Evolutionary conservation across 352 stramenopile genomes (phyloP).

Genomic region (Phytopythium helicoides): DNA sequence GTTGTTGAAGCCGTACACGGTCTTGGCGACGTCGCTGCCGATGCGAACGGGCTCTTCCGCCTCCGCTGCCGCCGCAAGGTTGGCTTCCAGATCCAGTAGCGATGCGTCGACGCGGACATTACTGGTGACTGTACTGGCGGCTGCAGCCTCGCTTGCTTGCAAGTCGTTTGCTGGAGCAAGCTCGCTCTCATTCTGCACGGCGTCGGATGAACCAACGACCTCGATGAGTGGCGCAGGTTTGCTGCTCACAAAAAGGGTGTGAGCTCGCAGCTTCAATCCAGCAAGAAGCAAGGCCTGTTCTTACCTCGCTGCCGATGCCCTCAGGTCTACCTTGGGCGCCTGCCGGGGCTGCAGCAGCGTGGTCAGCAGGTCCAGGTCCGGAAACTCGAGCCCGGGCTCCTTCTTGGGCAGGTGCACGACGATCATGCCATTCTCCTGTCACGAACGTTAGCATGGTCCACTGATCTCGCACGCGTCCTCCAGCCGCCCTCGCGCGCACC

Average conservation of each 20-base stretch:
- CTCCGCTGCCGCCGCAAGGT: constrained; percentile 15
- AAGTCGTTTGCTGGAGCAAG: constrained; percentile 19
- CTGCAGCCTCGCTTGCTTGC: not conserved
- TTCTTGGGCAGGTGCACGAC: constrained; percentile 90
- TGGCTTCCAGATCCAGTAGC: constrained; percentile 54
- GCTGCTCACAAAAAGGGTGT: constrained; percentile 14
- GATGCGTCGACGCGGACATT: constrained; percentile 23
- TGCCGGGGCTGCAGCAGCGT: constrained; percentile 82
- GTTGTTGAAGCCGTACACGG: constrained; percentile 94
- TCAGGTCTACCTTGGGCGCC: constrained; percentile 32
- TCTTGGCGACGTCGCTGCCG: constrained; percentile 8
- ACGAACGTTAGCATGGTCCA: not conserved
- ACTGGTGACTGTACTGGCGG: constrained; percentile 1
- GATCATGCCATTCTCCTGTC: constrained; percentile 91
- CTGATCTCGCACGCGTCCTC: too few species aligned
- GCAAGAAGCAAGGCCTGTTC: too few species aligned
- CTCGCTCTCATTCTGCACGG: constrained; percentile 8
- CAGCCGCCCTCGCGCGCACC: too few species aligned
- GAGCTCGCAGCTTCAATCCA: not conserved
- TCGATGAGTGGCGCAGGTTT: constrained; percentile 71
- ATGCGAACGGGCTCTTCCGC: constrained; percentile 17
- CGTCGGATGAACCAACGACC: constrained; percentile 56
- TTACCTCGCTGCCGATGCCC: constrained; percentile 26
- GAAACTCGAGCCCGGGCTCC: constrained; percentile 83
- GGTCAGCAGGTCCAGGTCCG: constrained; percentile 92